Conservation (phyloP, 305 asterid species). For the Fraxinus sp. region DNA sequence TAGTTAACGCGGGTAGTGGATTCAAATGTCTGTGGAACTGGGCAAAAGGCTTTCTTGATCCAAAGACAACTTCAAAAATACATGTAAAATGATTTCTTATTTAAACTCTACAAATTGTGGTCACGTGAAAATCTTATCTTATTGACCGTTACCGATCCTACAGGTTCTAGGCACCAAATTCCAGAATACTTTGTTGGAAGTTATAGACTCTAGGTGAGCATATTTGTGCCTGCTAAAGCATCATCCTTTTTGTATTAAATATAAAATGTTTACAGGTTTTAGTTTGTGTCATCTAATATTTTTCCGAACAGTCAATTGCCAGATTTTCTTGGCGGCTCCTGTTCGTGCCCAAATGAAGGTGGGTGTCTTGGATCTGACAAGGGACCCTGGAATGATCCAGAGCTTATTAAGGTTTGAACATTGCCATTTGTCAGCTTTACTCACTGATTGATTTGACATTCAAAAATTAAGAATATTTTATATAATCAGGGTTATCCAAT, state of each 20-base stretch:
- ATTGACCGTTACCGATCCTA: conserved; percentile 23
- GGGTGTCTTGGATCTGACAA: conserved; percentile 88
- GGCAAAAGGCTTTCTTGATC: conserved; percentile 87
- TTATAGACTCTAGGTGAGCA: conserved; percentile 65
- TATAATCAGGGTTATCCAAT: conserved; percentile 34
- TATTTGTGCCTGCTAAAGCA: conserved; percentile 29
- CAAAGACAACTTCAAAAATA: conserved; percentile 82
- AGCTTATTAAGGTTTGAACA: conserved; percentile 68
- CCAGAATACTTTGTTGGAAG: conserved; percentile 76
- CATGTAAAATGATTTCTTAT: conserved; percentile 47
- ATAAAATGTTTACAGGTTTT: conserved; percentile 10
- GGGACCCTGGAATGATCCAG: conserved; percentile 94
- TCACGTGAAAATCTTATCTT: conserved; percentile 19
- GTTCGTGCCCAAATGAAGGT: conserved; percentile 78
- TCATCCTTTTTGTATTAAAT: not conserved
- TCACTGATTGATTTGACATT: conserved; percentile 1
- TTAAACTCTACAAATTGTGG: conserved; percentile 8
- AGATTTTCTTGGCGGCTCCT: conserved; percentile 93
- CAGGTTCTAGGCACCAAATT: conserved; percentile 88
- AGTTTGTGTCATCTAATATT: conserved; percentile 24
- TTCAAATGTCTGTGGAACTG: conserved; percentile 83
- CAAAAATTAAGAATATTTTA: conserved; percentile 9
- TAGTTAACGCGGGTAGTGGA: conserved; percentile 93
- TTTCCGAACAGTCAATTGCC: conserved; percentile 79
- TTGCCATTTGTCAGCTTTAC: conserved; percentile 19